Base-by-base conservation (phyloP, 345 rosid species). In the Excoecaria agallocha region DNA sequence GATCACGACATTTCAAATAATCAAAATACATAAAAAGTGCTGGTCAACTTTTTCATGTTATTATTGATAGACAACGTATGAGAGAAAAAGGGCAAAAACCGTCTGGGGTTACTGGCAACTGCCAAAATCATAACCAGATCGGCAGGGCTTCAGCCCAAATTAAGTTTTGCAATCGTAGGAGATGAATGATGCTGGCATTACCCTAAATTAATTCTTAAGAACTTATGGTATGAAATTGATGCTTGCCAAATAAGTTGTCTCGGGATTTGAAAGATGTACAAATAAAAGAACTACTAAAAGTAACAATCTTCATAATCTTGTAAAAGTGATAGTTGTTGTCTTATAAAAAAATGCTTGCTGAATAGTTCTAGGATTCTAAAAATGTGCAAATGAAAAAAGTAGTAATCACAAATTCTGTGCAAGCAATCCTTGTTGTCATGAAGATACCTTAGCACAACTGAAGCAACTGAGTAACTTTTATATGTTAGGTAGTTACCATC, bases 401-500 rank as follows among this genome's bases (percentile, higher is more conserved):
- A 70, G 56, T 8, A n/a, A n/a, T 38, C 35, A 10, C 62, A 25
- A 4, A 24, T 67, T 24, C 4, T 12, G 17, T 1, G 6, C 8
- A 19, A 41, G 30, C 8, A 22, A 63, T 22, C 25, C 37, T 30
- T 30, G 51, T 50, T 22, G 15, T 35, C 71, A 35, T 11, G 11
- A 9, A 16, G 38, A 37, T 15, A 3, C 12, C 61, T 12, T 30
- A 30, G 30, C 30, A 30, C 30, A 30, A 30, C 30, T 30, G 30
- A 30, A 30, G 30, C 30, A 30, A 1, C 30, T 30, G 30, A 30
- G 2, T 30, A 30, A 30, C 30, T 30, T 24, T 25, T 4, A 50
- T 17, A 73, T 50, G 25, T 17, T 22, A 25, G 35, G 12, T 56
- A 6, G 70, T 76, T 69, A 70, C 79, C 51, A 35, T 43, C n/a